Base-by-base conservation (phyloP, 495 filamentous ascomycete species). In the Penicillium parvum region DNA sequence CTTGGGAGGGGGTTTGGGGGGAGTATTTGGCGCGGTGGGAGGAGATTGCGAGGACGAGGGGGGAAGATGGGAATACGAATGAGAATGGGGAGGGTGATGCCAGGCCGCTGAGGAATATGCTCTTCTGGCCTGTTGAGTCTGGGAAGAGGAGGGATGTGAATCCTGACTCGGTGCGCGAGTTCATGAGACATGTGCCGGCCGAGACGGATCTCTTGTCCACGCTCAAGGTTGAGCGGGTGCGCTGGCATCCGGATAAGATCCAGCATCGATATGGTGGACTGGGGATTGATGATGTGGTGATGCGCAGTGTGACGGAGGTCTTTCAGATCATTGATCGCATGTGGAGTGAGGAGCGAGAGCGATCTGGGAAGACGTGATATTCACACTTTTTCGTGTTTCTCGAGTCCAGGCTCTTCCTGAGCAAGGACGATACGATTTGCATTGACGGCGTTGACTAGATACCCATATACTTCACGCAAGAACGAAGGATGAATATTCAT, bases 161-260 rank as follows among this genome's bases (percentile, higher is more conserved):
- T 2, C 73, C 75, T 43, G 77, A 79, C 34, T 74, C 76, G 22
- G 72, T 88, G 10, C 73, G 81, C 49, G 60, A 64, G 32, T 91
- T 90, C 61, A 77, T 88, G 53, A 54, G 69, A 0, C 61, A 76
- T 57, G 78, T 75, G 38, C 69, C 71, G 11, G 50, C 43, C 2
- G 39, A 55, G 3, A 32, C 17, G 4, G 64, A 72, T 41, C 60
- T 89, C 22, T 45, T 75, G 32, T 69, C 73, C 12, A 70, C 78
- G 19, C 66, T 99, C 26, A 97, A 96, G 65, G 61, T 75, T 12
- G 92, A 99, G 69, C 77, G 92, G 26, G 81, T 97, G 7, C 70
- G 89, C 7, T 99, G 92, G 92, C 92, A 99, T 76, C 92, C 92
- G 7, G 92, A 99, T 65, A 99, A 97, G 73, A 85, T 97, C 22